Evolutionary conservation across 208 protist genomes (phyloP).

Genomic region (Trypanosomatidae sp.): DNA sequence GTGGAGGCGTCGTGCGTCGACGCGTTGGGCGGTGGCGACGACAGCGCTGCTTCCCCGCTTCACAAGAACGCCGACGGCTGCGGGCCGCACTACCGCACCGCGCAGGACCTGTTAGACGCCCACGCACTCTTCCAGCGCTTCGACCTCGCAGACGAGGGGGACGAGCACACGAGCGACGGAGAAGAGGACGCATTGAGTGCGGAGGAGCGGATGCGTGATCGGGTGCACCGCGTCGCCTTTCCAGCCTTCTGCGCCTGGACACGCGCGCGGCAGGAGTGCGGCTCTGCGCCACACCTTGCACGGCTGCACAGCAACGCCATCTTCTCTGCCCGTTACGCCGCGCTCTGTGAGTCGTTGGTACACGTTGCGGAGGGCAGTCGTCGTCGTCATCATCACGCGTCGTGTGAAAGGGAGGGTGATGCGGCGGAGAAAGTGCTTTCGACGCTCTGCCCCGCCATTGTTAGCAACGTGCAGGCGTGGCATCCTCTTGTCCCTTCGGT

Average conservation of each 20-base stretch:
- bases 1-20: slow-evolving; percentile 27
- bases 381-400: no score
- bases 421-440: no score
- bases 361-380: no score
- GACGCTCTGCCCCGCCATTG: slow-evolving; percentile 6
- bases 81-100: no score
- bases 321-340: slow-evolving; percentile 33
- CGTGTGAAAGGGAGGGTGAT: no score
- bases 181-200: no score
- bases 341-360: slow-evolving; percentile 17
- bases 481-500: not conserved
- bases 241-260: slow-evolving; percentile 43
- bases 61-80: no score
- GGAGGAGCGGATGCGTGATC: slow-evolving; percentile 28
- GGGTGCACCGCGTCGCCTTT: slow-evolving; percentile 65
- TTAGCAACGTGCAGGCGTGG: slow-evolving; percentile 9
- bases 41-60: no score
- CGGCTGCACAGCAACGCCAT: slow-evolving; percentile 68
- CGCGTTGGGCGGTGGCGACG: no score
- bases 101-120: slow-evolving; percentile 23
- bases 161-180: no score
- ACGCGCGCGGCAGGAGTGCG: slow-evolving; percentile 28
- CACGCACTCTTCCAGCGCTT: slow-evolving; percentile 26
- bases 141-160: not conserved
- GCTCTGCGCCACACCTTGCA: slow-evolving; percentile 42